Percentiles rank a stretch among this genome's conserved stretches.
These are phyloP conservation scores for Panicum miliaceum DNA, from an alignment of 176 grass and related monocot species.

Conservation along the genomic window DNA sequence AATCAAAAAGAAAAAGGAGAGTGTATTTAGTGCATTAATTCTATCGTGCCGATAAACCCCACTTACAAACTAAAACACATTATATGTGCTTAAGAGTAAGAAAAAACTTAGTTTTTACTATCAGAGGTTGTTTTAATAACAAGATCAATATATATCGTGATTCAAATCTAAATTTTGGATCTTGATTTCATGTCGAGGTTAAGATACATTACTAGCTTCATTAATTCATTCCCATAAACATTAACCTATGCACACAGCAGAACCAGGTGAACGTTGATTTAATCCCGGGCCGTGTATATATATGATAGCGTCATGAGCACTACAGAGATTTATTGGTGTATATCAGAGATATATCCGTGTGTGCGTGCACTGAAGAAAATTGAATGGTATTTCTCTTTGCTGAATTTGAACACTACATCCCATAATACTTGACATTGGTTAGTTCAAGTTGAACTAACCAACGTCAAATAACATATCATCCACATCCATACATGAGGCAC, in stretches of 20 bases:
- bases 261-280: neutral
- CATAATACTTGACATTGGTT: no score
- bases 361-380: neutral
- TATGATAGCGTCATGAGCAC: neutral
- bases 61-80: neutral
- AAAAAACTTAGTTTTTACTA: neutral
- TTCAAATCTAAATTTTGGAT: neutral
- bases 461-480: neutral
- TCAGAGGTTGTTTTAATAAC: neutral
- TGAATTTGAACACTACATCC: neutral
- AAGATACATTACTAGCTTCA: neutral
- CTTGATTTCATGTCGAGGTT: neutral
- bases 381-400: neutral
- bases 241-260: neutral
- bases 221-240: neutral
- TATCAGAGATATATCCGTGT: neutral
- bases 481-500: neutral
- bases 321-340: neutral
- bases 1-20: neutral
- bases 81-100: neutral
- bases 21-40: neutral
- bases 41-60: neutral
- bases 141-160: neutral
- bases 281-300: neutral
- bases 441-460: no score